phyloP scores from a whole-genome alignment of 768 basidiomycete genomes.

The Mrakia gelida region DNA sequence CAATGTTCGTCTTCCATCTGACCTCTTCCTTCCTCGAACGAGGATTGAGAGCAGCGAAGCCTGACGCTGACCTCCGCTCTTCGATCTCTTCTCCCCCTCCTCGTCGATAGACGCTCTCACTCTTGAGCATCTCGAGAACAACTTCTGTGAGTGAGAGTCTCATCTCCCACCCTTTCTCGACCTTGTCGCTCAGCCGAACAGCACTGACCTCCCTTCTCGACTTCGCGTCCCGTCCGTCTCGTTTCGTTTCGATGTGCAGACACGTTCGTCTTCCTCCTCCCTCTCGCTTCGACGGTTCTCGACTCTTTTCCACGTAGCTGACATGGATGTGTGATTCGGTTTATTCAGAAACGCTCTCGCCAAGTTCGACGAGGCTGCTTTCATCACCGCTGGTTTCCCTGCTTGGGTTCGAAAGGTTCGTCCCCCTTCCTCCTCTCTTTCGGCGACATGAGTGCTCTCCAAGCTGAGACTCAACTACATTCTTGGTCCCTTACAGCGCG shows the following conservation, averaged over 20 bases:
- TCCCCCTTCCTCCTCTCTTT: neutral
- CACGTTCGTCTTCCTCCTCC: no score
- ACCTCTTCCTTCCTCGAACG: no score
- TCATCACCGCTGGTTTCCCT: constrained; percentile 46
- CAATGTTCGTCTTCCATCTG: no score
- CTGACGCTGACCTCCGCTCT: neutral
- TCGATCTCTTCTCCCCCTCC: neutral
- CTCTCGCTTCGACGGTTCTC: neutral
- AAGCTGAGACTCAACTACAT: no score
- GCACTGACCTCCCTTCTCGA: no score
- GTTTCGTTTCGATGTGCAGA: no score
- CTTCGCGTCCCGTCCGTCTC: no score
- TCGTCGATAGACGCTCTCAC: constrained; percentile 15
- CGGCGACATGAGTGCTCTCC: no score
- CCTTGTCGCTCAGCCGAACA: no score
- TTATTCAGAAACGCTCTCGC: constrained; percentile 43
- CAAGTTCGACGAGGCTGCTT: constrained; percentile 53
- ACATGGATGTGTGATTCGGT: neutral
- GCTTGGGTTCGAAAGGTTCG: constrained; percentile 47
- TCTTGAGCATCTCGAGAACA: constrained; percentile 25
- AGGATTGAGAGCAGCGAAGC: no score
- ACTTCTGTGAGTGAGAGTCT: neutral
- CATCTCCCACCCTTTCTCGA: neutral
- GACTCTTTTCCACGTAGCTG: neutral
- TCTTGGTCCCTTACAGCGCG: neutral